Evolutionary conservation across 192 early-diverging fungal genomes (phyloP), one percentile per base, ranked within the genome.

Genomic region (Backusella westeae): DNA sequence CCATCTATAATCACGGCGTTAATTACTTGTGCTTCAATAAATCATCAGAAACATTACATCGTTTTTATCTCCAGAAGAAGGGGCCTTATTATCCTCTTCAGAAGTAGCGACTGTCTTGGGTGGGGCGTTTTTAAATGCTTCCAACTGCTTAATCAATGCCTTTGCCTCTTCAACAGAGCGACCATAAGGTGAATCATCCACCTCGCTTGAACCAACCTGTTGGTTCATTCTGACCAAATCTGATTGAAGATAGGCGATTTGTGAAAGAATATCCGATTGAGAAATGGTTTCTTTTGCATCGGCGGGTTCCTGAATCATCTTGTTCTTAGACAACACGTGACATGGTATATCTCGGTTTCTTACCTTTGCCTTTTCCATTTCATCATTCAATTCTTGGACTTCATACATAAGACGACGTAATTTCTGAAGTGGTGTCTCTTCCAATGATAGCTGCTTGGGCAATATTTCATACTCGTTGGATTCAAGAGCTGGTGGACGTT

Each of bases 401-500:
- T 97, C 96, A 74, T 86, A 91, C 75, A 93, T 87, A 44, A 97
- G 89, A 15, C 96, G 86, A 32, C 92, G 87, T 26, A 95, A 79
- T 73, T 90, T 87, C 77, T 97, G 92, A 39, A 93, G 75, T 23
- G 89, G 82, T 1, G 93, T 95, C 77, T 97, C 96, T 36, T 82
- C 80, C 34, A 91, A 78, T 39, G 75, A 67, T 49, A 82, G 71
- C 2, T 86, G 83, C 73, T 85, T 87, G 12, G 88, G 85, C 46
- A 89, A 34, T 46, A 91, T 86, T 69, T 89, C 87, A 73, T 85
- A 87, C 72, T 87, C 87, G 32, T 76, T 78, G 42, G 87, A 86
- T 39, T 88, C 90, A 41, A 88, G 29, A 59, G 74, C 85, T 26
- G 84, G 78, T 19, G 80, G 71, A 35, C 83, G 85, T 46, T 79